Evolutionary conservation across 2,329 filamentous ascomycete species (phyloP), one percentile per base, ranked within the genome.

Genomic region (Fusarium napiforme): DNA sequence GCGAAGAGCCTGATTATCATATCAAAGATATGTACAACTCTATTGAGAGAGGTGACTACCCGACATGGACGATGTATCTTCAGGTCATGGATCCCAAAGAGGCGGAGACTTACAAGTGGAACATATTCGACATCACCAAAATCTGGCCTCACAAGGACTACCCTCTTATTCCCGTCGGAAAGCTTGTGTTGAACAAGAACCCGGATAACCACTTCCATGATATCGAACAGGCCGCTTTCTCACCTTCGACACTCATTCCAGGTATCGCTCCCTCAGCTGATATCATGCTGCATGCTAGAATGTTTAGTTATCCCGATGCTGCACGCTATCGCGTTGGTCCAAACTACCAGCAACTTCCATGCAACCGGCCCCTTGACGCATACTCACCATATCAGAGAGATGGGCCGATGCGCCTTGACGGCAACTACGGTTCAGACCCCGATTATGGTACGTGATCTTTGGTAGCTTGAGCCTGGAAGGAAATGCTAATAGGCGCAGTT

Each of bases 251-350:
- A 57, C 83, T 88, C 77, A 84, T 88, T 0, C 85, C 86, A 0
- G 87, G 87, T 36, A 84, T 87, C 52, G 85, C 85, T 45, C 82
- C 85, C 16, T 84, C 83, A 4, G 81, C 84, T 3, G 86, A 88
- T 68, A 83, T 84, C 1, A 80, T 77, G 57, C 78, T 88, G 5
- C 86, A 88, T 68, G 84, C 84, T 62, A 82, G 86, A 21, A 84
- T 86, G 77, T 87, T 87, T 69, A 83, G 83, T 47, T 87, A 87
- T 71, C 80, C 83, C 14, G 86, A 87, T 61, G 85, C 87, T 0
- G 84, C 86, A 45, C 84, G 84, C 53, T 85, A 88, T 78, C 83
- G 87, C 3, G 82, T 89, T n/a, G 87, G 87, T 5, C 81, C 85
- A 42, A 88, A 89, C 66, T 79, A 86, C 30, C 84, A 87, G 61